These are phyloP conservation scores for Yamadazyma akitaensis DNA, from an alignment of 805 yeast species.

Conservation along the genomic window DNA sequence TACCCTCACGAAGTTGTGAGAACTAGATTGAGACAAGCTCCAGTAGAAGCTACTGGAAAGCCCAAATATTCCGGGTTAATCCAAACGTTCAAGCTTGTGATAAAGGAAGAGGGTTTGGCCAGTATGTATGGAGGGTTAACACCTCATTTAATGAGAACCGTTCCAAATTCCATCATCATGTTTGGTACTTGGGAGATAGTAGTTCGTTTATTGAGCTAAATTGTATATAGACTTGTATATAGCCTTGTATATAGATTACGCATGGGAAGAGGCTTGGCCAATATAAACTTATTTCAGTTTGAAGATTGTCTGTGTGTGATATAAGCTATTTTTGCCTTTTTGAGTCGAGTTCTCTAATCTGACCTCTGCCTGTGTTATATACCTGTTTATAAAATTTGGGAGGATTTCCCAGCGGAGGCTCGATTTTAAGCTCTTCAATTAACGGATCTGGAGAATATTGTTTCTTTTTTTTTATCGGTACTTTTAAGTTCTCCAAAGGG, in stretches of 20 bases:
- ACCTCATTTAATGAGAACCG: conserved; percentile 94
- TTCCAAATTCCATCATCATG: conserved; percentile 97
- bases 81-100: conserved; percentile 80
- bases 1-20: conserved; percentile 98
- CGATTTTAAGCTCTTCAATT: conserved; percentile 24
- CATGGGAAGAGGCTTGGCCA: background rate
- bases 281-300: too few relatives aligned
- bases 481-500: conserved; percentile 25
- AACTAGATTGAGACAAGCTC: conserved; percentile 94
- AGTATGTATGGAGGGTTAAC: conserved; percentile 98
- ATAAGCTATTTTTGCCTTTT: background rate
- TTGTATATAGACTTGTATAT: background rate
- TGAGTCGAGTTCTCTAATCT: background rate
- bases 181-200: conserved; percentile 96
- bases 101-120: conserved; percentile 87
- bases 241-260: conserved; percentile 7
- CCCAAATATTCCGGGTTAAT: conserved; percentile 87
- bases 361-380: conserved; percentile 24
- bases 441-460: conserved; percentile 27
- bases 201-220: conserved; percentile 21
- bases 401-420: conserved; percentile 40
- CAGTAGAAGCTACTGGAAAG: conserved; percentile 64
- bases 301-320: too few relatives aligned
- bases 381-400: conserved; percentile 47
- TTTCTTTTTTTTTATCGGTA: conserved; percentile 25